Percentiles rank a stretch among this genome's conserved stretches.
Conservation (phyloP, 805 yeast species). For the Starmerella gropengiesseri region DNA sequence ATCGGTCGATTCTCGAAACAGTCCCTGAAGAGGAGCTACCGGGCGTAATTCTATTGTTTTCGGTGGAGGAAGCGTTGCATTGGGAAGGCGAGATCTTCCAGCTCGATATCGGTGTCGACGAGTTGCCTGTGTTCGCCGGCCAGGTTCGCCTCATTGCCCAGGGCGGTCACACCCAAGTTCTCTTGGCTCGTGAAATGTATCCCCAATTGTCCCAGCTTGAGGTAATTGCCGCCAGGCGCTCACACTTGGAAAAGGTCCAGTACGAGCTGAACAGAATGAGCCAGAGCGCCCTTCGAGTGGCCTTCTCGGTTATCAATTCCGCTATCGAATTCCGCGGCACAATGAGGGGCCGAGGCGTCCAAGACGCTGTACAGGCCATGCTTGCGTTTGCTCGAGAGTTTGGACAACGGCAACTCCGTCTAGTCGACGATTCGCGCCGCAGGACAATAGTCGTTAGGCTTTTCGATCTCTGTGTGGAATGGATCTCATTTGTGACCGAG, state of each 20-base stretch:
- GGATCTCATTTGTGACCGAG: conserved; percentile 89
- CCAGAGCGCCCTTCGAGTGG: conserved; percentile 54
- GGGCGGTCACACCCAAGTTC: conserved; percentile 54
- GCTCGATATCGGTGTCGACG: conserved; percentile 31
- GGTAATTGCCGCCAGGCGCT: conserved; percentile 31
- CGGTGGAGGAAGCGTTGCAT: conserved; percentile 72
- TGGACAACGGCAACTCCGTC: conserved; percentile 58
- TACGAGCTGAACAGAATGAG: conserved; percentile 58
- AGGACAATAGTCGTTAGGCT: conserved; percentile 60
- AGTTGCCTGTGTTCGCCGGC: conserved; percentile 45
- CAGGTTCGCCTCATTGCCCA: conserved; percentile 56
- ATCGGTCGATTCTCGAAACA: not conserved
- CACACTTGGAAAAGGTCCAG: conserved; percentile 64
- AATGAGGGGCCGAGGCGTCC: conserved; percentile 51
- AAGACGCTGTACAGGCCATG: conserved; percentile 62
- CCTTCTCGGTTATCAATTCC: conserved; percentile 53
- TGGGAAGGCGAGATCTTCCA: conserved; percentile 79
- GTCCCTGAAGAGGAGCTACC: conserved; percentile 17
- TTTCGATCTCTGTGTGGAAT: conserved; percentile 66
- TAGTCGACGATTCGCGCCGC: conserved; percentile 53
- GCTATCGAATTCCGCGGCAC: conserved; percentile 39
- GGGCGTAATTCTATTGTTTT: conserved; percentile 61
- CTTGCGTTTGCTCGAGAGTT: conserved; percentile 73
- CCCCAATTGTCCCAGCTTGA: conserved; percentile 15
- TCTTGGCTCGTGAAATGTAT: conserved; percentile 10